Conservation (phyloP, 495 filamentous ascomycete genomes). For the Elasticomyces elasticus region DNA sequence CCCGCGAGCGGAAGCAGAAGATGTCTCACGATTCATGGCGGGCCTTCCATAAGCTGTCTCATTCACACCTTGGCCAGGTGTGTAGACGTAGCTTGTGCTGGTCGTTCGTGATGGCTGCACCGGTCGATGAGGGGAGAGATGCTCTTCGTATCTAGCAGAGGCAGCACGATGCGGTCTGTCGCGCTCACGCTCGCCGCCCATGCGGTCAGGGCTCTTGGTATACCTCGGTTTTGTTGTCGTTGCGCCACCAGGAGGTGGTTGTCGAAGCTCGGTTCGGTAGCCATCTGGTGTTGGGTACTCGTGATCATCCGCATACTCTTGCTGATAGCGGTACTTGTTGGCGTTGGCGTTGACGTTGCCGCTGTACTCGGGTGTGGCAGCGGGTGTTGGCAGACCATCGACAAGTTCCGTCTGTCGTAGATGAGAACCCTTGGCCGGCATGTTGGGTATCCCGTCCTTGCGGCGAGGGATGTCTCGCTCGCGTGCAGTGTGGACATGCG, state of each 20-base stretch:
- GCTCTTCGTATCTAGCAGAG: not conserved
- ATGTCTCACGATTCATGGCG: conserved; percentile 2
- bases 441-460: not conserved
- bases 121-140: conserved; percentile 2
- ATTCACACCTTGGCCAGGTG: not conserved
- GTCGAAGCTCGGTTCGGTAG: conserved; percentile 8
- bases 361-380: conserved; percentile 2
- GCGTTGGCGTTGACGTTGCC: not conserved
- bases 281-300: conserved; percentile 15
- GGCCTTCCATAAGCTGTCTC: not conserved
- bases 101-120: conserved; percentile 3
- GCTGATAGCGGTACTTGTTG: conserved; percentile 4
- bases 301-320: conserved; percentile 12
- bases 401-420: conserved; percentile 14
- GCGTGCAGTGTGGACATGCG: not conserved
- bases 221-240: not conserved
- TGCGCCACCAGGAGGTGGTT: not conserved
- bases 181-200: conserved; percentile 1
- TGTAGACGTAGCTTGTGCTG: conserved; percentile 13
- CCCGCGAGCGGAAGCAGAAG: not conserved
- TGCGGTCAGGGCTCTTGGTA: conserved; percentile 14
- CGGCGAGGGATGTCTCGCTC: not conserved
- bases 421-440: conserved; percentile 2
- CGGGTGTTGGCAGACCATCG: conserved; percentile 7
- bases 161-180: not conserved